Percentiles rank a stretch among this genome's conserved stretches.
These are phyloP conservation scores for Tagetes erecta DNA, from an alignment of 129 eudicot species.

Conservation along the genomic window DNA sequence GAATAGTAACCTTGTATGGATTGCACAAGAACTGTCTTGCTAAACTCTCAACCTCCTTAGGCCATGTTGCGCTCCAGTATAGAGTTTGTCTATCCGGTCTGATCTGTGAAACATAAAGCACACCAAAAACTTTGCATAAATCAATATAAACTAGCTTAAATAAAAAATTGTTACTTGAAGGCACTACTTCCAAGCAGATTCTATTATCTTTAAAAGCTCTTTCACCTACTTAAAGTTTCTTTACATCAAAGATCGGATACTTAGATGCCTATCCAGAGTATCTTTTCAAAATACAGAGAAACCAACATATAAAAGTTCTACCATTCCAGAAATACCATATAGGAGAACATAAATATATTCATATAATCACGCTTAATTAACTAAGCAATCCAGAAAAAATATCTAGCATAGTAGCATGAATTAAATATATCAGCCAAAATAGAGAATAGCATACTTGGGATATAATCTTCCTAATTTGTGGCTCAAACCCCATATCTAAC, in stretches of 20 bases:
- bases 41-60: constrained; percentile 85
- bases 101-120: constrained; percentile 52
- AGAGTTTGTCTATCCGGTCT: constrained; percentile 99
- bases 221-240: background rate
- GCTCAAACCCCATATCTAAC: constrained; percentile 99
- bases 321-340: background rate
- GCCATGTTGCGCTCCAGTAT: constrained; percentile 99
- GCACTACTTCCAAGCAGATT: background rate
- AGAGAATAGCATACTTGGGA: constrained; percentile 55
- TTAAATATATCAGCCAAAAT: background rate
- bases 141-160: background rate
- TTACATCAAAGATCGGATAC: background rate
- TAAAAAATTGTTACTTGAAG: background rate
- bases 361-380: background rate
- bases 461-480: constrained; percentile 89
- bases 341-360: background rate
- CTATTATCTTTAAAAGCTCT: background rate
- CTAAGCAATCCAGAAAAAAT: background rate
- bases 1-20: constrained; percentile 72
- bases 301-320: background rate
- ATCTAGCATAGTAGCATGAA: background rate
- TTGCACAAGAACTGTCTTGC: constrained; percentile 91
- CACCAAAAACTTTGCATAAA: constrained; percentile 13
- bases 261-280: background rate
- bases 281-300: background rate